Evolutionary conservation across 768 basidiomycete genomes (phyloP).

Genomic region (Mycena rebaudengoi): DNA sequence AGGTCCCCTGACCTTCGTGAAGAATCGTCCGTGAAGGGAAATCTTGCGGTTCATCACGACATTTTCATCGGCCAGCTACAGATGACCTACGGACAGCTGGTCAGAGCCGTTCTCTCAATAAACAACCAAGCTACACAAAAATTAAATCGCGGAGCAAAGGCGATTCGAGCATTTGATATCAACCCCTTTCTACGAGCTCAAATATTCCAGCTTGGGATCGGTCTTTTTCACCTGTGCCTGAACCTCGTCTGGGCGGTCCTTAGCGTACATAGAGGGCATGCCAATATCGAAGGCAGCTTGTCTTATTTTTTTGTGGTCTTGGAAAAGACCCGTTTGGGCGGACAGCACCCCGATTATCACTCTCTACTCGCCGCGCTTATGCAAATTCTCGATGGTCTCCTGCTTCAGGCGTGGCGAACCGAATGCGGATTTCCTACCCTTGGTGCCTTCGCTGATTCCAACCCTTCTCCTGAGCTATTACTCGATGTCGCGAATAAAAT

Average conservation of each 20-base stretch:
- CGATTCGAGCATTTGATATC: not conserved
- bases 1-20: too few species aligned
- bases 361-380: constrained; percentile 34
- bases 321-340: constrained; percentile 39
- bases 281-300: constrained; percentile 33
- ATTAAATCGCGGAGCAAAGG: not conserved
- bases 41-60: constrained; percentile 37
- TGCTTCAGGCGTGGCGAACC: constrained; percentile 41
- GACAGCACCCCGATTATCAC: constrained; percentile 45
- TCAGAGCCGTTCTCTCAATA: not conserved
- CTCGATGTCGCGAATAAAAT: constrained; percentile 29
- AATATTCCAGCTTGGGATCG: constrained; percentile 35
- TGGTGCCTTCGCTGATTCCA: constrained; percentile 28
- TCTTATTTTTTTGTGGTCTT: constrained; percentile 40
- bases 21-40: too few species aligned
- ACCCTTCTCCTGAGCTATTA: constrained; percentile 34
- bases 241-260: constrained; percentile 45
- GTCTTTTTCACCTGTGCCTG: constrained; percentile 43
- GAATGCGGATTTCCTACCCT: constrained; percentile 29
- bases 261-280: constrained; percentile 37
- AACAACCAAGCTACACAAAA: constrained; percentile 8
- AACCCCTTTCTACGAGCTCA: constrained; percentile 32
- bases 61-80: not conserved
- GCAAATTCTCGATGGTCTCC: constrained; percentile 42
- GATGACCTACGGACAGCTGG: not conserved